phyloP scores from a whole-genome alignment of 805 yeast species.

The Starmerella ratchasimensis region DNA sequence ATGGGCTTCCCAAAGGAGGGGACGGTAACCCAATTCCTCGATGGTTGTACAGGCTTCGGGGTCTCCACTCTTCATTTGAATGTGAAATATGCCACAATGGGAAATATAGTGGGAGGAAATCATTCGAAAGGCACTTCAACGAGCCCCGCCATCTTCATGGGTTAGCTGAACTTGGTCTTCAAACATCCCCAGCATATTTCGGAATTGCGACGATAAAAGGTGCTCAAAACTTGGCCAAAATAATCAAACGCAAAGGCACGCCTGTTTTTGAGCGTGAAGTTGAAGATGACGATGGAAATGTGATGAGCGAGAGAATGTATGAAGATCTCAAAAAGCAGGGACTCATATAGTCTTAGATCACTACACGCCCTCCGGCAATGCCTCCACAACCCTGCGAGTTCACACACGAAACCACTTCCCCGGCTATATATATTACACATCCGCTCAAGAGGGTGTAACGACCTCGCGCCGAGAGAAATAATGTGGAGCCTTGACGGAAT shows the following conservation, averaged over 20 bases:
- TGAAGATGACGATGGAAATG: constrained; percentile 88
- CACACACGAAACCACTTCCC: too few relatives aligned
- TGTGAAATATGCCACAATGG: constrained; percentile 84
- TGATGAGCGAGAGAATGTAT: constrained; percentile 71
- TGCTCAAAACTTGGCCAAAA: constrained; percentile 39
- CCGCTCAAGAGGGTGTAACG: too few relatives aligned
- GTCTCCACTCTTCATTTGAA: constrained; percentile 51
- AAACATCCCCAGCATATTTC: constrained; percentile 39
- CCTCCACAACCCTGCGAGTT: too few relatives aligned
- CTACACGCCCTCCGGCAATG: too few relatives aligned
- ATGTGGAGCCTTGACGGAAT: too few relatives aligned
- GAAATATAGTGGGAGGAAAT: constrained; percentile 56
- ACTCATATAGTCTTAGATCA: constrained; percentile 41
- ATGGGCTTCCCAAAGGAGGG: constrained; percentile 44
- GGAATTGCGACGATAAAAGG: constrained; percentile 58
- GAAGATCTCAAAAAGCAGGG: constrained; percentile 83
- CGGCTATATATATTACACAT: too few relatives aligned
- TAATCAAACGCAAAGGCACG: constrained; percentile 55
- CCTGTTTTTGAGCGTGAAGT: constrained; percentile 49
- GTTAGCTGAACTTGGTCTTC: constrained; percentile 58
- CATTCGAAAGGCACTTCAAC: constrained; percentile 59
- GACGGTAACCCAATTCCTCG: constrained; percentile 88
- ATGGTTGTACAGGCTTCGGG: constrained; percentile 86
- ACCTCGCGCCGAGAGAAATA: too few relatives aligned
- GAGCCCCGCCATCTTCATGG: constrained; percentile 61